phyloP scores from a whole-genome alignment of 2,329 filamentous ascomycete genomes.

The Penicillium capsulatum region DNA sequence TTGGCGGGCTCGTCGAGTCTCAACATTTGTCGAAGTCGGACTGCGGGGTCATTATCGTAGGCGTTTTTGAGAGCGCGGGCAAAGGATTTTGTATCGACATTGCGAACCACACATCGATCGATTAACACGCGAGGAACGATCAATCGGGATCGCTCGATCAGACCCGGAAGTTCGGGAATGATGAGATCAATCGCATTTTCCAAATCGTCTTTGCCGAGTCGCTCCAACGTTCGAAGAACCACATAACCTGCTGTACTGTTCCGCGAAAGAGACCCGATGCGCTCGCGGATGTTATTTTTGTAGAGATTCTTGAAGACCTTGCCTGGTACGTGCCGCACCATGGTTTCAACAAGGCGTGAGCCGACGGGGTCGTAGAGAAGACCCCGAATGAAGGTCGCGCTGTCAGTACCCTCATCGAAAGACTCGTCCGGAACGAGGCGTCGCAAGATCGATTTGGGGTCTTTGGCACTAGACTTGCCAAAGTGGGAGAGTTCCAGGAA shows the following conservation, averaged over 20 bases:
- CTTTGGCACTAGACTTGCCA: slow-evolving; percentile 61
- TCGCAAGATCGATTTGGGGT: slow-evolving; percentile 66
- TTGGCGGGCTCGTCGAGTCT: slow-evolving; percentile 41
- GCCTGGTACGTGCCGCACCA: slow-evolving; percentile 74
- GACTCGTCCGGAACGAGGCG: slow-evolving; percentile 76
- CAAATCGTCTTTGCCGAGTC: slow-evolving; percentile 82
- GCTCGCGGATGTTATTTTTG: slow-evolving; percentile 70
- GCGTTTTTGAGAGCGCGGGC: slow-evolving; percentile 55
- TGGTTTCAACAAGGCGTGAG: slow-evolving; percentile 81
- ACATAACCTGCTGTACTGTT: slow-evolving; percentile 91
- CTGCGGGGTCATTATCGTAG: slow-evolving; percentile 49
- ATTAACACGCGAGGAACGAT: slow-evolving; percentile 77
- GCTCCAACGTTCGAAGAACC: slow-evolving; percentile 74
- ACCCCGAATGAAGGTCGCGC: slow-evolving; percentile 75
- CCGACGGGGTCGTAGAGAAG: slow-evolving; percentile 88
- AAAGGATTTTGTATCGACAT: slow-evolving; percentile 54
- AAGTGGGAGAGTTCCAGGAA: slow-evolving; percentile 78
- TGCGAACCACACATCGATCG: slow-evolving; percentile 71
- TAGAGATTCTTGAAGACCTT: slow-evolving; percentile 90
- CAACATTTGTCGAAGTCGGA: slow-evolving; percentile 58
- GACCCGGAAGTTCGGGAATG: slow-evolving; percentile 64
- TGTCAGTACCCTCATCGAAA: slow-evolving; percentile 67
- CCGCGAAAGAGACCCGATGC: slow-evolving; percentile 73
- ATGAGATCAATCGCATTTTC: slow-evolving; percentile 68
- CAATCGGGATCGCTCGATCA: slow-evolving; percentile 72